Base-by-base conservation (phyloP, 2,329 filamentous ascomycete species). In the Aspergillus glaucus region DNA sequence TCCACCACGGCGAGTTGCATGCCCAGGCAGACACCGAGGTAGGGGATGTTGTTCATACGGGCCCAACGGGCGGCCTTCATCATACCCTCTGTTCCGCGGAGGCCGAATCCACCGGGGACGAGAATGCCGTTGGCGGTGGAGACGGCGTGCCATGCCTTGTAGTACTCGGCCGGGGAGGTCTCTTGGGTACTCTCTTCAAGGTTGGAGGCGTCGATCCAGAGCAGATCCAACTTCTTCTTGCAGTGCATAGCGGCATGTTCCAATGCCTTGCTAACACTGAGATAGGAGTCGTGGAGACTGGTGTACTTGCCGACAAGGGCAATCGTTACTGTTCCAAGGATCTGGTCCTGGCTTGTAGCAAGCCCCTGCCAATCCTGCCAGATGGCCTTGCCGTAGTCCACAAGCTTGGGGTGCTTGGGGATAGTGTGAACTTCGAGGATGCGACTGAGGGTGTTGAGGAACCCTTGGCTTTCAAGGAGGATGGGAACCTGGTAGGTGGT, bases 1-100 rank as follows among this genome's bases (percentile, higher is more conserved):
- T 97, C 91, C 57, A 96, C 86, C 43, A 95, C 89, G 17, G 92
- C 90, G 43, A 95, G 80, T 68, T 97, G 93, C 84, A 95, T 89
- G 49, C 90, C 90, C 19, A 96, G 76, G 66, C 92, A 96, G 54
- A 97, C 86, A 50, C 93, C 93, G 1, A 97, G 78, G 71, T 86
- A 96, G 1, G 90, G 90, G 3, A 81, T 81, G 53, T 86, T 84
- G 60, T 89, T 84, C 56, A 86, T 85, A 48, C 93, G 84, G 1
- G 92, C 91, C 85, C 87, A 96, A 55, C 84, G 85, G n/a, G 87
- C 86, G 3, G 86, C 87, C 48, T 82, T 76, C 61, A 97, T 85
- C 90, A 97, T 97, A 53, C 93, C 93, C 64, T 92, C 85, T 0
- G 83, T 89, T 50, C 89, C 92, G 58, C 93, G 79, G 34, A 77